Evolutionary conservation across 2,329 filamentous ascomycete genomes (phyloP).

Genomic region (Biscogniauxia sp.): DNA sequence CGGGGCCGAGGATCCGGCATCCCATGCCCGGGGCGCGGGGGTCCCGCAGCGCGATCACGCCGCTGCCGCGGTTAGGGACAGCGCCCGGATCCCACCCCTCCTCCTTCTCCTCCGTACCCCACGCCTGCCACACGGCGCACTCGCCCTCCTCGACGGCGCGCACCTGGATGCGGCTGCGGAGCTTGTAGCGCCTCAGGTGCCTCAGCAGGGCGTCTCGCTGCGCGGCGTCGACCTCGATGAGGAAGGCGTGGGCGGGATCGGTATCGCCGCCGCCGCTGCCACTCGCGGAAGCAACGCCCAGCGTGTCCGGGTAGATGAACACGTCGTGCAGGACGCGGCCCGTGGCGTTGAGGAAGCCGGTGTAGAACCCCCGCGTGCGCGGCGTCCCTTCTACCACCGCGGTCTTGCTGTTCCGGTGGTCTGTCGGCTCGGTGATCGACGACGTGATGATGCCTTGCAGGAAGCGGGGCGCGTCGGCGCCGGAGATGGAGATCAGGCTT

Average conservation of each 20-base stretch:
- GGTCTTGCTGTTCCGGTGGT: conserved; percentile 2
- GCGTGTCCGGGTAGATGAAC: conserved; percentile 72
- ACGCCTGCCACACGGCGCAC: conserved; percentile 68
- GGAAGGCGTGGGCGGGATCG: conserved; percentile 51
- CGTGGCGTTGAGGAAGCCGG: conserved; percentile 80
- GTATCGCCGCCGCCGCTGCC: conserved; percentile 20
- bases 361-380: conserved; percentile 59
- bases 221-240: conserved; percentile 78
- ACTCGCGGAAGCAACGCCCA: conserved; percentile 16
- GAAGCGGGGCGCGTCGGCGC: conserved; percentile 77
- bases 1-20: conserved; percentile 44
- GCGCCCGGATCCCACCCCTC: no score
- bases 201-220: conserved; percentile 62
- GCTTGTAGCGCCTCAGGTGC: conserved; percentile 81
- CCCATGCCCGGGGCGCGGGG: conserved; percentile 56
- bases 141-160: conserved; percentile 65
- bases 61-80: conserved; percentile 18
- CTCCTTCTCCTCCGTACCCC: conserved; percentile 52
- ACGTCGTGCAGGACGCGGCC: conserved; percentile 86
- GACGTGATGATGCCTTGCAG: conserved; percentile 85
- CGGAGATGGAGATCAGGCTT: conserved; percentile 74
- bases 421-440: conserved; percentile 50
- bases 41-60: conserved; percentile 45
- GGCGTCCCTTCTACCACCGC: background rate
- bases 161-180: conserved; percentile 75